Evolutionary conservation across 345 rosid genomes (phyloP).

Genomic region (Abelmoschus esculentus): DNA sequence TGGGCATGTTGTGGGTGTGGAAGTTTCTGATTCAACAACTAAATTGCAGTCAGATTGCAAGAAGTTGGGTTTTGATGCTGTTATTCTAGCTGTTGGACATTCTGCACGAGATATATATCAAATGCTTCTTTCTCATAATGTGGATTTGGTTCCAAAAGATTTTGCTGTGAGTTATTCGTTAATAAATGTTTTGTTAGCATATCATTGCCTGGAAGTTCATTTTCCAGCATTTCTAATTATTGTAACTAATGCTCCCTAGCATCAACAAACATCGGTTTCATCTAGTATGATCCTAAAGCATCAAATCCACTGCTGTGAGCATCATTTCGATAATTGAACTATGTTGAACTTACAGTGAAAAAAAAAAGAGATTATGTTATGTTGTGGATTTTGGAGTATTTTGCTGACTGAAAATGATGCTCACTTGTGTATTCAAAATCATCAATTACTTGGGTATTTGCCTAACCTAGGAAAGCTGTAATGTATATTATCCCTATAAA

Average conservation of each 20-base stretch:
- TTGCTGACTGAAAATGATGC: too few species aligned
- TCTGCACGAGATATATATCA: slow-evolving; percentile 92
- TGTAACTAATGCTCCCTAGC: not conserved
- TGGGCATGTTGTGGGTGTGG: slow-evolving; percentile 61
- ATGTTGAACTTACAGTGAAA: not conserved
- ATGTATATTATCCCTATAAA: too few species aligned
- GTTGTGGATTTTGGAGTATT: too few species aligned
- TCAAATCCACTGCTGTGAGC: not conserved
- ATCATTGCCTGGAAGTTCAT: not conserved
- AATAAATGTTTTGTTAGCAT: not conserved
- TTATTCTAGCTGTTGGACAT: slow-evolving; percentile 90
- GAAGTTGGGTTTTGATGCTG: slow-evolving; percentile 56
- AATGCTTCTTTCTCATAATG: slow-evolving; percentile 81
- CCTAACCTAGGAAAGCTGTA: too few species aligned
- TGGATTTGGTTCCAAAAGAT: slow-evolving; percentile 72
- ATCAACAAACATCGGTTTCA: not conserved
- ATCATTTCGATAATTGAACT: not conserved
- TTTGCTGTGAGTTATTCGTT: slow-evolving; percentile 59
- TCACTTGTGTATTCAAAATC: too few species aligned
- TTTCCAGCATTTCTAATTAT: not conserved
- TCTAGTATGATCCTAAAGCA: not conserved
- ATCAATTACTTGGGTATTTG: too few species aligned
- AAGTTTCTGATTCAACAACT: slow-evolving; percentile 51
- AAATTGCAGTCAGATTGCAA: slow-evolving; percentile 25
- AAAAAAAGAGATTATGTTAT: not conserved